phyloP scores from a whole-genome alignment of 2,329 filamentous ascomycete genomes.

The Eurotiales sp. region DNA sequence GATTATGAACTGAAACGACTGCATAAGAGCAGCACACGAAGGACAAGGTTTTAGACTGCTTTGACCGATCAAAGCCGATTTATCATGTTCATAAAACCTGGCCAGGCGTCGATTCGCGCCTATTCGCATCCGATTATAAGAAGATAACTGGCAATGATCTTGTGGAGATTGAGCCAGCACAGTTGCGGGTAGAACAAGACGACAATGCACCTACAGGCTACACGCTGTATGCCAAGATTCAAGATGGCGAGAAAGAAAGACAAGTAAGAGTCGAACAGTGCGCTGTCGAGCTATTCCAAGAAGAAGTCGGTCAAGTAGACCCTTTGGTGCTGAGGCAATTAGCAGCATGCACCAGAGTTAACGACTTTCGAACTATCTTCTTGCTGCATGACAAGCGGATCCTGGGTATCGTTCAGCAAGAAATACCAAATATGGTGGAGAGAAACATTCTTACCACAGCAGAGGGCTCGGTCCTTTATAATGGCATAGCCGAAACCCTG shows the following conservation, averaged over 20 bases:
- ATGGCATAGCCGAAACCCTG: slow-evolving; percentile 22
- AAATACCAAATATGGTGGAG: slow-evolving; percentile 16
- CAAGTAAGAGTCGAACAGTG: slow-evolving; percentile 20
- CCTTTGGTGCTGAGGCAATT: slow-evolving; percentile 24
- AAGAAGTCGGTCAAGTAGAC: slow-evolving; percentile 23
- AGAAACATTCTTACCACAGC: slow-evolving; percentile 17
- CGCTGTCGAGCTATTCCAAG: slow-evolving; percentile 27
- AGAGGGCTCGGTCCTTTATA: slow-evolving; percentile 19
- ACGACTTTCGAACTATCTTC: slow-evolving; percentile 30
- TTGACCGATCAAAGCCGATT: slow-evolving; percentile 5
- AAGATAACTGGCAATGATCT: slow-evolving; percentile 4
- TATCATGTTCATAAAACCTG: slow-evolving; percentile 13
- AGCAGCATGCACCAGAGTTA: slow-evolving; percentile 25
- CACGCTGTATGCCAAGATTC: slow-evolving; percentile 3
- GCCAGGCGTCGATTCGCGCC: slow-evolving; percentile 12
- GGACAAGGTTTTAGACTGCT: slow-evolving; percentile 6
- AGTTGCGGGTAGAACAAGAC: slow-evolving; percentile 3
- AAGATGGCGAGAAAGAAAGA: slow-evolving; percentile 22
- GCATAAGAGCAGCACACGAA: background rate
- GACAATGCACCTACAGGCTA: slow-evolving; percentile 4
- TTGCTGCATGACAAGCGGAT: slow-evolving; percentile 33
- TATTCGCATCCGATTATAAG: slow-evolving; percentile 1
- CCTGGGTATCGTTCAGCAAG: slow-evolving; percentile 30
- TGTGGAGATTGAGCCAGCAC: slow-evolving; percentile 6
- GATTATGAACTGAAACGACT: background rate